A percentile compares a stretch with the other conserved stretches of the same genome.
Evolutionary conservation across 805 yeast genomes (phyloP).

Genomic region (Cyberlindnera euphorbiiphila): DNA sequence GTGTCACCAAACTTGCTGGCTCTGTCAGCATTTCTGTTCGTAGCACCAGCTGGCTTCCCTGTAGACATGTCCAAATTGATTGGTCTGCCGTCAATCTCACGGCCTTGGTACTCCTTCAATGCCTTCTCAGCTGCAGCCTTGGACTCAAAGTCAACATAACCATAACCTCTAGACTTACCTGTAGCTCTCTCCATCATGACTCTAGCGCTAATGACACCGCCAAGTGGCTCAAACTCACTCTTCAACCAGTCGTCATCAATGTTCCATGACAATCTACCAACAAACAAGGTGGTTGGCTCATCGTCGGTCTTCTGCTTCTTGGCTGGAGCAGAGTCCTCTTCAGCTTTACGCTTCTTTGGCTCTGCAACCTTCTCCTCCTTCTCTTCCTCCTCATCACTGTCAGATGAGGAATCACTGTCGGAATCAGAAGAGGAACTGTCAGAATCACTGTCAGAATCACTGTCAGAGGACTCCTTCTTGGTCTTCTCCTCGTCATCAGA

Average conservation of each 20-base stretch:
- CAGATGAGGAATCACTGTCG: constrained; percentile 26
- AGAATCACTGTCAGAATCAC: too few relatives aligned
- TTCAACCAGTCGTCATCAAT: constrained; percentile 93
- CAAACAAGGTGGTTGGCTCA: constrained; percentile 88
- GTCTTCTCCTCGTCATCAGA: constrained; percentile 11
- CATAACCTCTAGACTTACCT: constrained; percentile 94
- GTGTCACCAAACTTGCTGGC: constrained; percentile 89
- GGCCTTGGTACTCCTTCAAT: constrained; percentile 77
- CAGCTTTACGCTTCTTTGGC: constrained; percentile 35
- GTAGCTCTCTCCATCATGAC: constrained; percentile 91
- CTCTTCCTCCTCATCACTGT: too few relatives aligned
- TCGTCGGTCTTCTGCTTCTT: constrained; percentile 36
- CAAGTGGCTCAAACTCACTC: constrained; percentile 76
- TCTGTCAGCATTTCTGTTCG: constrained; percentile 61
- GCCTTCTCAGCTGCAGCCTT: constrained; percentile 84
- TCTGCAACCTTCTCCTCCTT: constrained; percentile 27
- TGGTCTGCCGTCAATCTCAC: constrained; percentile 96
- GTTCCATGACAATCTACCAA: constrained; percentile 96
- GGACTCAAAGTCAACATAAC: constrained; percentile 90
- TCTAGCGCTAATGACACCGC: constrained; percentile 85
- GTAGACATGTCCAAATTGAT: constrained; percentile 90
- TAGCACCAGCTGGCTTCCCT: constrained; percentile 63
- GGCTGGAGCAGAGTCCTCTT: constrained; percentile 33
- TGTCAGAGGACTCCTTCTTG: too few relatives aligned
- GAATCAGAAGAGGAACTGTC: constrained; percentile 26